These are phyloP conservation scores for Ricinus communis DNA, from an alignment of 345 rosid species.

Conservation along the genomic window DNA sequence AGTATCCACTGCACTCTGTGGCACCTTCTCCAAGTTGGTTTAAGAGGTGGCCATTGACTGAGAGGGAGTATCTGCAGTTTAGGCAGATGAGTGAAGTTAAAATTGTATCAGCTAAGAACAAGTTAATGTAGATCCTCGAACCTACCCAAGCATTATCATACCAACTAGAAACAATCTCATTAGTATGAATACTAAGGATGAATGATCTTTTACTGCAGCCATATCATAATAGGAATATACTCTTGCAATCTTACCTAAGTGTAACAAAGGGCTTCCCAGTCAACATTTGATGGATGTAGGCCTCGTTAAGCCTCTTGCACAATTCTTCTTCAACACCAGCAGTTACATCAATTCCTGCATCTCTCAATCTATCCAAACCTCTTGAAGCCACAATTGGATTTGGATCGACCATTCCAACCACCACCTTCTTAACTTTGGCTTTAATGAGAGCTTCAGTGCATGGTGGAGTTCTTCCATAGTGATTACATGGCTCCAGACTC, in stretches of 20 bases:
- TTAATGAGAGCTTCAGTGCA: slow-evolving; percentile 80
- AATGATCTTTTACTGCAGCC: no score
- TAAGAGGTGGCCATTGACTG: slow-evolving; percentile 52
- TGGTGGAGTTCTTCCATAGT: slow-evolving; percentile 90
- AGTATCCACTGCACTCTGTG: slow-evolving; percentile 56
- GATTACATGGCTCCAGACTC: slow-evolving; percentile 91
- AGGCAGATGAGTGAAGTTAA: slow-evolving; percentile 14
- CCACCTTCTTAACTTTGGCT: slow-evolving; percentile 80
- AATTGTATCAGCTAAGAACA: background rate
- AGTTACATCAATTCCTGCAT: slow-evolving; percentile 66
- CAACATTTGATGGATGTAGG: slow-evolving; percentile 67
- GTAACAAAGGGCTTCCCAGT: slow-evolving; percentile 66
- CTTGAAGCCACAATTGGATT: slow-evolving; percentile 85
- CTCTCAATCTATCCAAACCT: slow-evolving; percentile 57
- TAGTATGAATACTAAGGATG: background rate
- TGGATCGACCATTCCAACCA: slow-evolving; percentile 83
- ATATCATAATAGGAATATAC: no score
- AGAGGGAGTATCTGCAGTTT: slow-evolving; percentile 61
- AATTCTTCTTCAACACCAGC: slow-evolving; percentile 71
- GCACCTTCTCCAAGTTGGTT: slow-evolving; percentile 70
- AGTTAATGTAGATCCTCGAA: background rate
- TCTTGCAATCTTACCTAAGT: slow-evolving; percentile 61
- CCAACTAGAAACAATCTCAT: background rate
- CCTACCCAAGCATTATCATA: background rate
- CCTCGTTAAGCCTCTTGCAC: slow-evolving; percentile 80